A percentile compares a stretch with the other conserved stretches of the same genome.
Conservation (phyloP, 2,329 filamentous ascomycete species). For the Fusarium protoensiforme region DNA sequence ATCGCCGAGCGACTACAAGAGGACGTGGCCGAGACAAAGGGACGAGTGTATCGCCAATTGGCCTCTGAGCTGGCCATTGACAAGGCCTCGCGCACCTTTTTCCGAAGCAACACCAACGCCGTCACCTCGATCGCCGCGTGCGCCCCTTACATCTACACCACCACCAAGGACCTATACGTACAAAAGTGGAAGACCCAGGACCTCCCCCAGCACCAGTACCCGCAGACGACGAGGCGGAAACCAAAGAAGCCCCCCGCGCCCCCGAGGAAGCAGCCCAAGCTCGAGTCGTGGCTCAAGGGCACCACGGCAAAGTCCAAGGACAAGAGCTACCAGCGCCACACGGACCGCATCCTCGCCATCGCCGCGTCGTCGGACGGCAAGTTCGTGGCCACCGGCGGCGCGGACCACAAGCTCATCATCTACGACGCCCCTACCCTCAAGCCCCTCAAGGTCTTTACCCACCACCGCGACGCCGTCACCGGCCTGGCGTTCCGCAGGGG, state of each 20-base stretch:
- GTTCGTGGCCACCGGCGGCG: conserved; percentile 89
- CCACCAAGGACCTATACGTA: conserved; percentile 84
- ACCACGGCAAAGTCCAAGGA: conserved; percentile 70
- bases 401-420: conserved; percentile 85
- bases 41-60: conserved; percentile 85
- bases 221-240: conserved; percentile 68
- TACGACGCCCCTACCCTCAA: conserved; percentile 86
- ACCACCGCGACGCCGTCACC: conserved; percentile 90
- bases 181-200: conserved; percentile 91
- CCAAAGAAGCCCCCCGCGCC: conserved; percentile 67
- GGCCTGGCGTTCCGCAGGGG: conserved; percentile 86
- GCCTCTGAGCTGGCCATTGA: conserved; percentile 78
- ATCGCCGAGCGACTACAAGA: conserved; percentile 92
- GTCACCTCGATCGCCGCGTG: conserved; percentile 85
- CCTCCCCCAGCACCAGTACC: conserved; percentile 69
- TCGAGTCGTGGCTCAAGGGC: conserved; percentile 72
- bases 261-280: conserved; percentile 70
- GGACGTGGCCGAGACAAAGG: conserved; percentile 92
- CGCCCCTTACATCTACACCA: conserved; percentile 86
- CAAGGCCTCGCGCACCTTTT: conserved; percentile 74
- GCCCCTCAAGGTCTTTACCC: conserved; percentile 85
- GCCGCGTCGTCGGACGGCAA: conserved; percentile 90
- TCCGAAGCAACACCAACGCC: conserved; percentile 80
- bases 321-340: conserved; percentile 79
- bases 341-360: conserved; percentile 81